Base-by-base conservation (phyloP, 805 yeast genomes). In the Middelhovenomyces tepae region DNA sequence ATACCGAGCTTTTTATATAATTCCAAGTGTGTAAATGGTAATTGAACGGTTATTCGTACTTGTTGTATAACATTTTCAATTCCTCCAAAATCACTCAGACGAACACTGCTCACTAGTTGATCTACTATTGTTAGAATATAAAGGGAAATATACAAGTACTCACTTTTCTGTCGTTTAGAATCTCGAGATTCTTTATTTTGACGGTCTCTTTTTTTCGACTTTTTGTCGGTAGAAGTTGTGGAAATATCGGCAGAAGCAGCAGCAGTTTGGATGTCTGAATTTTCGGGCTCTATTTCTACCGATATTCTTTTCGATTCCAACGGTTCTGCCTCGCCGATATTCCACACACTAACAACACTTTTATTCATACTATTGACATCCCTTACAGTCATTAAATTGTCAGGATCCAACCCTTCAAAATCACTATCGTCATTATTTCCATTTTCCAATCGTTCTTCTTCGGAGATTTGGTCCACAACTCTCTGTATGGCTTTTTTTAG, bases 11-110 rank as follows among this genome's bases (percentile, higher is more conserved):
- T 68, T 16, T 64, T 44, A 52, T 84, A 91, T 2, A 91, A 82
- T 55, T 91, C 98, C 0, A 97, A 96, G 49, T 91, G 97, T 14
- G 82, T 59, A 20, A 91, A 77, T 1, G 98, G 98, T 62, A 89
- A 65, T 1, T 94, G 95, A 1, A 91, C 80, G 23, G 86, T 64
- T 55, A 91, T 97, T 78, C 83, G 75, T 14, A 91, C 64, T 54
- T 87, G 91, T 4, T 83, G 71, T 16, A 87, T 75, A n/a, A 87
- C 76, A 35, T 71, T 75, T 43, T 80, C 93, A 59, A 91, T 73
- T 2, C 98, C 98, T 17, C 98, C 98, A 9, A 91, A 60, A 20
- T 85, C 75, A 3, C 80, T 65, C 18, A 91, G 60, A 3, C 78
- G 73, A 1, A 76, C 57, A n/a, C n/a, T n/a, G n/a, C n/a, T n/a